Conservation (phyloP, 768 basidiomycete species). For the Russula brevipes region DNA sequence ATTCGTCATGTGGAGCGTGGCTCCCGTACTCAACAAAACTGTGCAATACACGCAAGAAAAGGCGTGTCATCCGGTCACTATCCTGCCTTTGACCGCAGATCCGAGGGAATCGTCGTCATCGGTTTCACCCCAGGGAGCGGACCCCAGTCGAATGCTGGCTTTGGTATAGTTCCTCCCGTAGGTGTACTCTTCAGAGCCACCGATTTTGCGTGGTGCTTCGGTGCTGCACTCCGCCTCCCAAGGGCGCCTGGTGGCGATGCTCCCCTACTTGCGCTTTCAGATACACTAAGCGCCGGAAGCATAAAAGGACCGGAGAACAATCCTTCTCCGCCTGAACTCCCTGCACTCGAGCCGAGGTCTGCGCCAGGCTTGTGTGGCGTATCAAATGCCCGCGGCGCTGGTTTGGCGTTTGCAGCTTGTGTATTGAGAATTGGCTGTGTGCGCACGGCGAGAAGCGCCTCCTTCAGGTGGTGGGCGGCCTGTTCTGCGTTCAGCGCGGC, state of each 20-base stretch:
- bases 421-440: slow-evolving; percentile 64
- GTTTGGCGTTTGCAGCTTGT: slow-evolving; percentile 36
- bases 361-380: slow-evolving; percentile 19
- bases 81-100: slow-evolving; percentile 21
- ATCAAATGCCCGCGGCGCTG: slow-evolving; percentile 29
- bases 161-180: slow-evolving; percentile 12
- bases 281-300: slow-evolving; percentile 6
- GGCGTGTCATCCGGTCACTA: neutral
- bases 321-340: neutral
- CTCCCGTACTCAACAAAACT: neutral
- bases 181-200: slow-evolving; percentile 32
- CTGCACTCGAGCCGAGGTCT: neutral
- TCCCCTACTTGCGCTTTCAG: neutral
- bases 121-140: slow-evolving; percentile 41
- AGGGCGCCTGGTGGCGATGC: slow-evolving; percentile 14
- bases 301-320: slow-evolving; percentile 8
- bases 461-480: slow-evolving; percentile 64
- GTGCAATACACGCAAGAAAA: neutral
- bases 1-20: neutral
- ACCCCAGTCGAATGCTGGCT: slow-evolving; percentile 53
- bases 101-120: slow-evolving; percentile 20
- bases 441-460: slow-evolving; percentile 54
- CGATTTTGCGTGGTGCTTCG: slow-evolving; percentile 36
- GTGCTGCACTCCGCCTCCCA: slow-evolving; percentile 7
- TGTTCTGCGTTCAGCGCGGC: slow-evolving; percentile 80